Base-by-base conservation (phyloP, 495 filamentous ascomycete genomes). In the Penicillium odoratum region DNA sequence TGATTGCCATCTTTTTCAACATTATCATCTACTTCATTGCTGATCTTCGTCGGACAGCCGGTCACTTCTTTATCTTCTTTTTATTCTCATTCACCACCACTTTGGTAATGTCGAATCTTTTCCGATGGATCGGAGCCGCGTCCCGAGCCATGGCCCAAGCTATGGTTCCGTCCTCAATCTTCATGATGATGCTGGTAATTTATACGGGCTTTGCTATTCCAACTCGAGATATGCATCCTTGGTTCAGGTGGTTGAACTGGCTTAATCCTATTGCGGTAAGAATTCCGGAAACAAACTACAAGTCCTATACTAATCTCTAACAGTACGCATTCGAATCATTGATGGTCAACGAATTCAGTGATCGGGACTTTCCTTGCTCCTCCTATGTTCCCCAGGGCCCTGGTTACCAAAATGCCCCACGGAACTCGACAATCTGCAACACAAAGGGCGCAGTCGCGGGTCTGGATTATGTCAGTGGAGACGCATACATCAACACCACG, bases 161-260 rank as follows among this genome's bases (percentile, higher is more conserved):
- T 47, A 85, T 95, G 85, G 87, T 91, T 1, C 91, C 90, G 3
- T 83, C 91, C 21, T 89, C 89, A 1, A 71, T 96, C 26, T 81
- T 96, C 60, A 93, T 97, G 70, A 79, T 97, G 48, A 82, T 84
- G 44, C 76, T 96, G 40, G 78, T 95, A 63, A 89, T 96, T 56
- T 97, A 94, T 68, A 96, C 92, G 51, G 93, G 93, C 8, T 97
- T 96, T 69, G 86, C 85, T 3, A 90, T 98, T 59, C 93, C 92
- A 0, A 82, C 84, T 42, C 69, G 66, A 50, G 50, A 74, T 52
- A 96, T 96, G 91, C 83, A 86, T 11, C 79, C 75, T 3, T 97
- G 92, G 88, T 90, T 89, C 61, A 81, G 89, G 31, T 96, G 93
- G 93, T 76, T 97, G 36, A 90, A 91, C 61, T 97, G 91, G 59